Conservation (phyloP, 805 yeast species). For the Ogataea pilisensis region DNA sequence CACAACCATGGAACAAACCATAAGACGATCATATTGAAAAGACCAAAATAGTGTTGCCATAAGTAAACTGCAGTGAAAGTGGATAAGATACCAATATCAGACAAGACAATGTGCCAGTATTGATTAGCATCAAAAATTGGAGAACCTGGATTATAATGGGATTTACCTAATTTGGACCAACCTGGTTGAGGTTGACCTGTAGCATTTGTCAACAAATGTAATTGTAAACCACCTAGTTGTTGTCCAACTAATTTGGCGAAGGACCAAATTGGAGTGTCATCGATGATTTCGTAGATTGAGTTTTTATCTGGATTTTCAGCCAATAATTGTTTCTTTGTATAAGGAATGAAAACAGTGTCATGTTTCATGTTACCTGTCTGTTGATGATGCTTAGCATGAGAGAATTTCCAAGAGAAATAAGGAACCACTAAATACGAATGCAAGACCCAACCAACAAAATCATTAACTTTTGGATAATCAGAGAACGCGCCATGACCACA, state of each 20-base stretch:
- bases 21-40: conserved; percentile 46
- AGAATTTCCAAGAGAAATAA: conserved; percentile 58
- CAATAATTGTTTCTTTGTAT: conserved; percentile 43
- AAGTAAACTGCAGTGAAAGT: conserved; percentile 44
- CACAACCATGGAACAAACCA: conserved; percentile 58
- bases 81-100: conserved; percentile 51
- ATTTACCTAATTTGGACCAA: conserved; percentile 37
- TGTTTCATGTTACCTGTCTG: conserved; percentile 57
- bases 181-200: conserved; percentile 52
- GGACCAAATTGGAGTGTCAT: conserved; percentile 52
- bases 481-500: conserved; percentile 64
- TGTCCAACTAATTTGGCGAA: conserved; percentile 43
- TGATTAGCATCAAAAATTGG: conserved; percentile 52
- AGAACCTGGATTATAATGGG: conserved; percentile 53
- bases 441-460: conserved; percentile 55
- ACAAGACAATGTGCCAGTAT: conserved; percentile 50
- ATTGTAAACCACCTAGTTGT: conserved; percentile 53
- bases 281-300: conserved; percentile 42
- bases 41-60: conserved; percentile 47
- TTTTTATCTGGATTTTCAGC: conserved; percentile 31
- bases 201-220: conserved; percentile 48
- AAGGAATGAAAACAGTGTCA: conserved; percentile 60
- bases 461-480: conserved; percentile 49
- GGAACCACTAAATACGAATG: conserved; percentile 58
- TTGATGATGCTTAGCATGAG: conserved; percentile 60